Conservation (phyloP, 805 yeast genomes). For the Zygoascus biomembranicola region DNA sequence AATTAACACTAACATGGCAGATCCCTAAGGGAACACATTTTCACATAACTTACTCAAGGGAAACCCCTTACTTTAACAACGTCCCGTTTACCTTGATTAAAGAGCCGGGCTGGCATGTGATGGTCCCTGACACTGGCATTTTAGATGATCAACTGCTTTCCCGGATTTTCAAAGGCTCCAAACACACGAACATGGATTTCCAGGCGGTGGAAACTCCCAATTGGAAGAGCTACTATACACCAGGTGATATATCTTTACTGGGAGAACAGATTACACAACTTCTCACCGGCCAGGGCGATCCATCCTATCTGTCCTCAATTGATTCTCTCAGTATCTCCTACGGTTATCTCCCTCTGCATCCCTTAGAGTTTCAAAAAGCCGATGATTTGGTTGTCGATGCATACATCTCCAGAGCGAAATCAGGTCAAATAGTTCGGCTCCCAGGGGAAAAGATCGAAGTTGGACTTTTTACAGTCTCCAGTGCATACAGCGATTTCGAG, state of each 20-base stretch:
- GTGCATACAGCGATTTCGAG: constrained; percentile 2
- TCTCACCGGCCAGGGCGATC: neutral
- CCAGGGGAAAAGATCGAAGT: constrained; percentile 14
- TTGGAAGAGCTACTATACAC: constrained; percentile 10
- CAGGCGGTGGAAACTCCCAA: constrained; percentile 13
- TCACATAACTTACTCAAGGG: constrained; percentile 15
- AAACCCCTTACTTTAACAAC: constrained; percentile 10
- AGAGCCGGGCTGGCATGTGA: constrained; percentile 22
- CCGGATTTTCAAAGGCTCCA: neutral
- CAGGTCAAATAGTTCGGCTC: neutral
- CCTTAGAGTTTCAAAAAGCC: constrained; percentile 6
- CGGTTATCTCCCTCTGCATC: constrained; percentile 13
- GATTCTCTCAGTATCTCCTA: constrained; percentile 14
- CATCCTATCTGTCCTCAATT: neutral
- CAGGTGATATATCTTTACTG: neutral
- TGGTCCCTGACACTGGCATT: neutral
- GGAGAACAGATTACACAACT: neutral
- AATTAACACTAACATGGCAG: no score
- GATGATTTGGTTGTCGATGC: constrained; percentile 20
- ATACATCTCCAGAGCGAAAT: constrained; percentile 9
- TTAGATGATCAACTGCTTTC: neutral
- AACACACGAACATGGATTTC: neutral
- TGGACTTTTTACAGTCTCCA: constrained; percentile 13
- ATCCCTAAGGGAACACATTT: neutral
- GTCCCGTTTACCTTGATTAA: constrained; percentile 20